Evolutionary conservation across 2,329 filamentous ascomycete genomes (phyloP).

Genomic region (Chaetomiaceae sp.): DNA sequence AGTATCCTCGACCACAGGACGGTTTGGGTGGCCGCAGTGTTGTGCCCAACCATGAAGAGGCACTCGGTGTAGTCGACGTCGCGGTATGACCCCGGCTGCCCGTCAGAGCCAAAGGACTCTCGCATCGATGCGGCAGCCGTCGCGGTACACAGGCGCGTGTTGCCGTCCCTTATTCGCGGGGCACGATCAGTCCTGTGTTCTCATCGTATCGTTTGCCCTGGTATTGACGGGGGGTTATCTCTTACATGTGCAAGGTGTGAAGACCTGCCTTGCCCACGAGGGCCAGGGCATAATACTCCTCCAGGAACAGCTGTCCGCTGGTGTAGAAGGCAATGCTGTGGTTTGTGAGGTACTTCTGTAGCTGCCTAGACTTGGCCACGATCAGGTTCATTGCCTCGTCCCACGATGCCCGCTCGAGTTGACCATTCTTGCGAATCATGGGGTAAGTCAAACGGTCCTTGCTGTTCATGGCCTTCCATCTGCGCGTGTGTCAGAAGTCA

Average conservation of each 20-base stretch:
- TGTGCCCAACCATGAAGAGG: slow-evolving; percentile 35
- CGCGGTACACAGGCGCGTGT: slow-evolving; percentile 36
- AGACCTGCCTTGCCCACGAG: slow-evolving; percentile 36
- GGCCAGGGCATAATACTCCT: slow-evolving; percentile 37
- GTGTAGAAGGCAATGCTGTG: slow-evolving; percentile 38
- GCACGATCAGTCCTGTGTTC: too few species aligned
- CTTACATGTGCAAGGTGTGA: slow-evolving; percentile 35
- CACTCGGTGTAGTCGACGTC: slow-evolving; percentile 36
- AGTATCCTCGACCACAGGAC: slow-evolving; percentile 35
- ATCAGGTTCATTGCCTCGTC: slow-evolving; percentile 36
- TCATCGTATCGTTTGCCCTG: too few species aligned
- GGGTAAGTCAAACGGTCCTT: slow-evolving; percentile 32
- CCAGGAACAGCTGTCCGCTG: slow-evolving; percentile 35
- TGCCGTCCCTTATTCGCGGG: slow-evolving; percentile 30
- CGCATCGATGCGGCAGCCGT: slow-evolving; percentile 36
- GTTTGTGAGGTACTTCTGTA: slow-evolving; percentile 30
- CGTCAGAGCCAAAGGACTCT: slow-evolving; percentile 35
- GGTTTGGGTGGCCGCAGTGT: slow-evolving; percentile 34
- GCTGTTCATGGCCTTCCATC: slow-evolving; percentile 29
- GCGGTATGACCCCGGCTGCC: slow-evolving; percentile 34
- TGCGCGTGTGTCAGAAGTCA: neutral
- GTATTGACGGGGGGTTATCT: neutral
- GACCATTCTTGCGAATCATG: slow-evolving; percentile 32
- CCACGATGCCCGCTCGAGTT: slow-evolving; percentile 33
- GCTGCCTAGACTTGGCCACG: slow-evolving; percentile 29